These are phyloP conservation scores for Chaetomiaceae sp. DNA, from an alignment of 2,329 filamentous ascomycete species.

Conservation along the genomic window DNA sequence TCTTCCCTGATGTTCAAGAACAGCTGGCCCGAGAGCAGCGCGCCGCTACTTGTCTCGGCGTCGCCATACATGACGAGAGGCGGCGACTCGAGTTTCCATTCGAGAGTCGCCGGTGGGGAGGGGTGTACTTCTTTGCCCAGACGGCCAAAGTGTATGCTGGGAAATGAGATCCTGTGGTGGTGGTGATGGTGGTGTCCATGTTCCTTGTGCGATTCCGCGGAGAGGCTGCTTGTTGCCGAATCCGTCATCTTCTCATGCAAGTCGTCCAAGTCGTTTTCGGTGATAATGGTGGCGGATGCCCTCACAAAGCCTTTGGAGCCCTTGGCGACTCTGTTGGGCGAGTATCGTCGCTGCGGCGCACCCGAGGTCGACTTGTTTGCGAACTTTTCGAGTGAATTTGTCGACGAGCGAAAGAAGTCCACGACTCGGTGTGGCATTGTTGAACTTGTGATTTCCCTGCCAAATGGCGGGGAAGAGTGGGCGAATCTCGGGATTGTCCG, in stretches of 20 bases:
- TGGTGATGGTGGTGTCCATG: conserved; percentile 29
- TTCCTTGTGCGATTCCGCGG: conserved; percentile 23
- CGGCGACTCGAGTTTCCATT: conserved; percentile 73
- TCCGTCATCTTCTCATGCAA: conserved; percentile 25
- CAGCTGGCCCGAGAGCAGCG: conserved; percentile 79
- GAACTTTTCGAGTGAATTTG: conserved; percentile 41
- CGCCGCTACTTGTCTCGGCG: conserved; percentile 71
- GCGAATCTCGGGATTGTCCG: conserved; percentile 2
- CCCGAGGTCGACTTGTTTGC: conserved; percentile 32
- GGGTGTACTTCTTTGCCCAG: conserved; percentile 36
- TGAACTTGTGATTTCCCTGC: conserved; percentile 24
- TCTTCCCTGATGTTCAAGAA: conserved; percentile 67
- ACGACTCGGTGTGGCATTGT: conserved; percentile 58
- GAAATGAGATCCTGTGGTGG: conserved; percentile 39
- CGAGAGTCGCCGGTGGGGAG: conserved; percentile 40
- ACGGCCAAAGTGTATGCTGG: conserved; percentile 39
- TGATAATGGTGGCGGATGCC: conserved; percentile 35
- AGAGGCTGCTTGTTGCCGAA: conserved; percentile 21
- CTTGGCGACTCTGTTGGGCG: conserved; percentile 27
- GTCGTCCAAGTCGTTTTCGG: conserved; percentile 33
- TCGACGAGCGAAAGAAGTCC: conserved; percentile 54
- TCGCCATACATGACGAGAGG: conserved; percentile 79
- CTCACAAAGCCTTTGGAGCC: conserved; percentile 31
- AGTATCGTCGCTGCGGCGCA: conserved; percentile 31
- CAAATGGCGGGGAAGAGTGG: conserved; percentile 18